Conservation (phyloP, 2,329 filamentous ascomycete species). For the Ophiocordyceps camponoti-saundersi region DNA sequence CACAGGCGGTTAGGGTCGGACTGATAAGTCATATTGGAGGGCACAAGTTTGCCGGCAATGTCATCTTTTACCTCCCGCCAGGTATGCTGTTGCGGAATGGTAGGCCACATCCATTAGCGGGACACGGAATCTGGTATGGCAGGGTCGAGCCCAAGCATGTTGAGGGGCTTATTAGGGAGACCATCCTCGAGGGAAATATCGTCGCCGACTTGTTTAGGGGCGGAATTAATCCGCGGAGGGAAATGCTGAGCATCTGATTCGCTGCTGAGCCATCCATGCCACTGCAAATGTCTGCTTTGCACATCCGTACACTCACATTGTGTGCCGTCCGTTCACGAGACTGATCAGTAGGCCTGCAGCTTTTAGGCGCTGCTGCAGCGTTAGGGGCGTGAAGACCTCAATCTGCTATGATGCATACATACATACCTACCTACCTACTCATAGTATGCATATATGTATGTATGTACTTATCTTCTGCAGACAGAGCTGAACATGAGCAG, state of each 20-base stretch:
- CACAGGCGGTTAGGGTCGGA: conserved; percentile 38
- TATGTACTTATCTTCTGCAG: too few relatives aligned
- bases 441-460: too few relatives aligned
- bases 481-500: too few relatives aligned
- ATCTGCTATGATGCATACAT: too few relatives aligned
- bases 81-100: conserved; percentile 19
- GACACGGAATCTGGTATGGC: conserved; percentile 70
- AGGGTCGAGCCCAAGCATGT: conserved; percentile 60
- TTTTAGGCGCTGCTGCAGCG: too few relatives aligned
- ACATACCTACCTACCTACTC: too few relatives aligned
- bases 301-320: too few relatives aligned
- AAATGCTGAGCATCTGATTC: conserved; percentile 31
- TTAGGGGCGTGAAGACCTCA: too few relatives aligned
- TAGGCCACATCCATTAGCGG: conserved; percentile 39
- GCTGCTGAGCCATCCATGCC: too few relatives aligned
- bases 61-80: conserved; percentile 65
- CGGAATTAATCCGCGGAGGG: conserved; percentile 38
- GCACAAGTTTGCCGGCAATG: conserved; percentile 74
- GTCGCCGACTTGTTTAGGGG: conserved; percentile 58
- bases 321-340: too few relatives aligned
- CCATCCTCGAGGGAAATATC: conserved; percentile 47
- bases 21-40: conserved; percentile 68
- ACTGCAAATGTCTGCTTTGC: too few relatives aligned
- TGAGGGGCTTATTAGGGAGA: conserved; percentile 58
- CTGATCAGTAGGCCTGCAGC: too few relatives aligned